Percentiles rank a stretch among this genome's conserved stretches.
Conservation (phyloP, 257 asterid genomes). For the Ajuga chamaepitys region DNA sequence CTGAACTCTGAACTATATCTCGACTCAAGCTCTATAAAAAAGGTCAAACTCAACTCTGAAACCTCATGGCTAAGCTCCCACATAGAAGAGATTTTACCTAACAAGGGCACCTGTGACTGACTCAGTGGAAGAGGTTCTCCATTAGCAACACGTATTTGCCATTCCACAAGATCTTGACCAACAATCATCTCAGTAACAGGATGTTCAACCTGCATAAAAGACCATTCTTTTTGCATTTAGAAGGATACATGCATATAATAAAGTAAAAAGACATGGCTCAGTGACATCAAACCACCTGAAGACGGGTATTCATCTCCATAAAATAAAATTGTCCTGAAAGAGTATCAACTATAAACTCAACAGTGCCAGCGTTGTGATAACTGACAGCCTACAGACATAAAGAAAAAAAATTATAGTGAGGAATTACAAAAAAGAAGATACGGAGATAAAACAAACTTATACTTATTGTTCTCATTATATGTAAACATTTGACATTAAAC, state of each 20-base stretch:
- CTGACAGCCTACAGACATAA: conserved; percentile 66
- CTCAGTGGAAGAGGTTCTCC: conserved; percentile 90
- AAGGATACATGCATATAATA: conserved; percentile 8
- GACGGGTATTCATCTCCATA: conserved; percentile 99
- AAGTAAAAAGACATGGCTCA: conserved; percentile 4
- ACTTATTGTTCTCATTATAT: background rate
- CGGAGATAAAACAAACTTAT: background rate
- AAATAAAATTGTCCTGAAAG: conserved; percentile 78
- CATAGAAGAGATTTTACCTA: conserved; percentile 37
- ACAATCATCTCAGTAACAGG: conserved; percentile 99
- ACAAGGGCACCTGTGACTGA: conserved; percentile 83
- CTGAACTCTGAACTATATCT: conserved; percentile 2
- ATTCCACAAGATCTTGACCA: conserved; percentile 97
- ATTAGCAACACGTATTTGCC: conserved; percentile 96
- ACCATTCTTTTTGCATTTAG: conserved; percentile 12
- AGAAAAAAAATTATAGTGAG: conserved; percentile 19
- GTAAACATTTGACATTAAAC: background rate
- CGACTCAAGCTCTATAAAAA: background rate
- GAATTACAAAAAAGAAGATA: background rate
- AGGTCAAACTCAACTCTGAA: conserved; percentile 6
- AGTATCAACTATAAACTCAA: conserved; percentile 94
- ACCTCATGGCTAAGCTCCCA: conserved; percentile 6
- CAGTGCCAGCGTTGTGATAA: conserved; percentile 94
- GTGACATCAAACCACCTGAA: conserved; percentile 60
- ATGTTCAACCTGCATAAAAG: conserved; percentile 76